Conservation (phyloP, 306 rosid genomes). For the Echinosophora koreensis region DNA sequence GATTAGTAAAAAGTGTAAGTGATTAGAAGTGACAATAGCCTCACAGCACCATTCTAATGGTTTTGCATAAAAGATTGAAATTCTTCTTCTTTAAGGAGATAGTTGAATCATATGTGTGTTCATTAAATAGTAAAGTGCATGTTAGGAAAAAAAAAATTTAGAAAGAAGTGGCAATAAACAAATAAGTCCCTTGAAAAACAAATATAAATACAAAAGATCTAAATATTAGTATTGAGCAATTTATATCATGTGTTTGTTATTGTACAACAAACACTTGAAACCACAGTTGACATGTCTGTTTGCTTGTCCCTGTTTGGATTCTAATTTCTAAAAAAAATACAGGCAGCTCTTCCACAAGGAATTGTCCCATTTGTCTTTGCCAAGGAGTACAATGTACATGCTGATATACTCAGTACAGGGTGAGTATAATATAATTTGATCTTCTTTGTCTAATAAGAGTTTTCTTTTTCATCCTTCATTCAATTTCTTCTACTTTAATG, state of each 20-base stretch:
- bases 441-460: not conserved
- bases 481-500: constrained; percentile 43
- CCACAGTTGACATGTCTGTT: constrained; percentile 54
- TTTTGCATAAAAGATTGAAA: no score
- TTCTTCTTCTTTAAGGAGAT: not conserved
- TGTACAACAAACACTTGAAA: constrained; percentile 53
- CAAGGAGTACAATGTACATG: constrained; percentile 92
- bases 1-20: no score
- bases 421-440: constrained; percentile 44
- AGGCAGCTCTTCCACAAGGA: constrained; percentile 99
- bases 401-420: constrained; percentile 99
- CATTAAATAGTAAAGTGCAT: not conserved
- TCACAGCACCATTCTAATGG: no score
- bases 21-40: no score
- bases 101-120: not conserved
- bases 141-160: no score
- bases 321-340: constrained; percentile 45
- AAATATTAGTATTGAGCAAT: constrained; percentile 15
- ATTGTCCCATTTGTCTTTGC: constrained; percentile 99
- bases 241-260: constrained; percentile 38
- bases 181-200: no score
- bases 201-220: not conserved
- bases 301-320: constrained; percentile 47
- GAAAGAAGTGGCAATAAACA: not conserved
- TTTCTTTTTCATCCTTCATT: constrained; percentile 5